Evolutionary conservation across 345 rosid genomes (phyloP).

Genomic region (Cardamine chenopodiifolia): DNA sequence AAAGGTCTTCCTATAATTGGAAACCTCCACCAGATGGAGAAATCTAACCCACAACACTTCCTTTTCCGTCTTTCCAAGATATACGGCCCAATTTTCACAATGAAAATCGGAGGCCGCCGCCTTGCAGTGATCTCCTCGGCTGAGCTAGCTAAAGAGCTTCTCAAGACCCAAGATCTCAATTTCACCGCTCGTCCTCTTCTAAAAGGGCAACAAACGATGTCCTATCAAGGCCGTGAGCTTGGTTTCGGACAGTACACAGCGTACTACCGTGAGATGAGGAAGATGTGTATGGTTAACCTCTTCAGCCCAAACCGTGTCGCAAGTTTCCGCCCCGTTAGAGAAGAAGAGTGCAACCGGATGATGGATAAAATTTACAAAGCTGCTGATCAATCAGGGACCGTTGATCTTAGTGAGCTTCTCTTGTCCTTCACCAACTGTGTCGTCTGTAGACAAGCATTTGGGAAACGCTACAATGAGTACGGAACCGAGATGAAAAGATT

Average conservation of each 20-base stretch:
- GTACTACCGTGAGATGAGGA: conserved; percentile 44
- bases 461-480: conserved; percentile 47
- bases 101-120: conserved; percentile 31
- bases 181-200: conserved; percentile 40
- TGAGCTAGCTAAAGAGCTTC: conserved; percentile 33
- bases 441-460: conserved; percentile 45
- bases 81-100: conserved; percentile 37
- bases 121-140: conserved; percentile 37
- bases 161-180: conserved; percentile 35
- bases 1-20: conserved; percentile 42
- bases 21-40: conserved; percentile 44
- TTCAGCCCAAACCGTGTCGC: conserved; percentile 43
- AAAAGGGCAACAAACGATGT: conserved; percentile 42
- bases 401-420: conserved; percentile 39
- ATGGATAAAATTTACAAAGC: conserved; percentile 42
- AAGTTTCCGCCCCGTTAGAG: conserved; percentile 40
- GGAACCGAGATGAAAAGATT: conserved; percentile 46
- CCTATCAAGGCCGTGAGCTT: conserved; percentile 42
- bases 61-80: conserved; percentile 41
- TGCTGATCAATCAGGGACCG: conserved; percentile 35
- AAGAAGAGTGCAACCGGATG: conserved; percentile 40
- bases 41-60: conserved; percentile 39
- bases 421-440: conserved; percentile 42
- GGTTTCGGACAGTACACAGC: conserved; percentile 42
- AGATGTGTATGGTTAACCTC: conserved; percentile 43